Base-by-base conservation (phyloP, 1,284 basidiomycete species). In the Volvariella surrecta region DNA sequence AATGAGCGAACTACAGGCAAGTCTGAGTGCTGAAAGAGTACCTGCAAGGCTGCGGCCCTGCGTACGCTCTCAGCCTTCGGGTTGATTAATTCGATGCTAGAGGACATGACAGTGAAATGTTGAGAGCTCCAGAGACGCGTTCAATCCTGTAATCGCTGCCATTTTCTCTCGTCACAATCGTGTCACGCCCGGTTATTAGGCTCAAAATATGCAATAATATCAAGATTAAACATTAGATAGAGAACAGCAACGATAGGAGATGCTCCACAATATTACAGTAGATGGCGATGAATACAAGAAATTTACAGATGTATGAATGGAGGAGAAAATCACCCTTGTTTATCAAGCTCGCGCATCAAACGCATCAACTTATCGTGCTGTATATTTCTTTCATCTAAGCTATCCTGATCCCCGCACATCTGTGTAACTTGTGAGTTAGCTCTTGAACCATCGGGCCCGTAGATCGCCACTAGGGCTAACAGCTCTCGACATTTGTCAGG, bases 21-120 rank as follows among this genome's bases (percentile, higher is more conserved):
- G 31, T 45, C 46, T 46, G 46, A 46, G 56, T 39, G 40, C 19
- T 28, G 45, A 46, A 43, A 50, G 45, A 49, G 45, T 65, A 93
- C 93, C 82, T 95, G 92, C 41, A 98, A 74, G 37, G 94, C 94
- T 52, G 93, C 91, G 32, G 89, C 82, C 53, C 95, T 75, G 54
- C 92, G 74, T 40, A 99, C 85, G 59, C 89, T 93, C 76, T 99
- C 95, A 35, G 94, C 94, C 63, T 92, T 89, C 34, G 91, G 91
- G 61, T 95, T 95, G 62, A 95, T 89, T 55, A 92, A 84, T 68
- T 94, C 89, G 61, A 94, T 89, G 58, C 82, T 85, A 37, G 81
- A 83, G 45, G 82, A 74, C 82, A 86, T 86, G 49, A 34, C n/a
- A 42, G 45, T 16, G 42, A 32, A n/a, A 34, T 16, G 22, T 22